A percentile compares a stretch with the other conserved stretches of the same genome.
Evolutionary conservation across 208 protist species (phyloP).

Genomic region (Trichomonas tenax): DNA sequence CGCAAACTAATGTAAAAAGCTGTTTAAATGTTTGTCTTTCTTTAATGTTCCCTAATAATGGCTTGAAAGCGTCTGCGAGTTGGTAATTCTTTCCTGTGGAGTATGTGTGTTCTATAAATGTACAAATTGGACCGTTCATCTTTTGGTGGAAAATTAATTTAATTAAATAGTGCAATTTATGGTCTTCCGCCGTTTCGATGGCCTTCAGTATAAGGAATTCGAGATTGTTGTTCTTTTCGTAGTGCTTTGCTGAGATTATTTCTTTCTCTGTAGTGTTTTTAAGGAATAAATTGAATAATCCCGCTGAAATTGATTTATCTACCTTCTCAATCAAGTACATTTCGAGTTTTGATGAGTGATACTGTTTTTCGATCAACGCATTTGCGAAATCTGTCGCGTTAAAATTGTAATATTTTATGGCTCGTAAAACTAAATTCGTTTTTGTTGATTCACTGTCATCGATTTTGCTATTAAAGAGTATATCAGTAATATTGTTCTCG

Average conservation of each 20-base stretch:
- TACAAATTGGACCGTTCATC: not conserved
- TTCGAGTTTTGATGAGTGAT: not conserved
- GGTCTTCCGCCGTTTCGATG: not conserved
- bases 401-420: not conserved
- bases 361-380: not conserved
- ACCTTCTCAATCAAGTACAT: not conserved
- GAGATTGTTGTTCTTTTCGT: not conserved
- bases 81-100: not conserved
- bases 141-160: not conserved
- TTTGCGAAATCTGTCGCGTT: not conserved
- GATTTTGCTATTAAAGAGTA: not conserved
- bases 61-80: not conserved
- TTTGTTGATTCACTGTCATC: not conserved
- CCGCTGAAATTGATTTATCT: not conserved
- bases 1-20: not conserved
- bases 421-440: not conserved
- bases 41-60: not conserved
- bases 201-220: not conserved
- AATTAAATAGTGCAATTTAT: not conserved
- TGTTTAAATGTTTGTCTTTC: not conserved
- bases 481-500: not conserved
- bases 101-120: not conserved
- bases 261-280: not conserved
- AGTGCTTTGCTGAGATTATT: not conserved
- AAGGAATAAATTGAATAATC: not conserved